Evolutionary conservation across 2,329 filamentous ascomycete genomes (phyloP), one percentile per base, ranked within the genome.

Genomic region (Clarireedia sp.): DNA sequence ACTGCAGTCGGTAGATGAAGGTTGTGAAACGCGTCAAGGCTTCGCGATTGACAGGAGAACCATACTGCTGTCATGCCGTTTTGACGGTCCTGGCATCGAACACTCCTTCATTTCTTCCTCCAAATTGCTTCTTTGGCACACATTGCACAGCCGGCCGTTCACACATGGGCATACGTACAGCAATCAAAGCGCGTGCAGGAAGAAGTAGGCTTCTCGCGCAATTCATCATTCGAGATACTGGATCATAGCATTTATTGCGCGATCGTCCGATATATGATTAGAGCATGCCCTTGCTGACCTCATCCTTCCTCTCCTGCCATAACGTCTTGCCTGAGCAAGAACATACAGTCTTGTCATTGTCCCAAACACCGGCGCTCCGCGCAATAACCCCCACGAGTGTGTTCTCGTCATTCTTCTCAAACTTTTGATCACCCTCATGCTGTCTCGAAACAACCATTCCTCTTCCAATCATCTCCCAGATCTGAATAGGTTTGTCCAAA

Each of bases 261-360:
- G 36, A 60, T 62, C 51, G 54, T 59, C 51, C 53, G 61, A 62
- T 50, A 43, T 63, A 61, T 57, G 48, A 62, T 83, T 72, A 96
- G 64, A 94, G 74, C 89, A 99, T 97, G 2, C 94, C 94, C 74
- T 89, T 91, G 62, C 80, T 78, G 43, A 91, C 83, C 74, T 96
- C 89, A 67, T 96, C 91, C 72, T 86, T 85, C 64, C 94, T 83
- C 77, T 99, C 94, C 72, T 99, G 88, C 94, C 94, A 99, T 10
- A 99, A 82, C 55, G 91, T 97, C 82, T 97, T 97, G 3, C 94
- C 94, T 38, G 90, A 95, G 72, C 94, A 99, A 48, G 90, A 96
- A 71, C 94, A 99, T 5, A 99, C 92, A 46, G 89, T 96, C 79
- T 97, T 99, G 70, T 96, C 90, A 66, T 99, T 96, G 71, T 96